A percentile compares a stretch with the other conserved stretches of the same genome.
These are phyloP conservation scores for Agrocybe chaxingu DNA, from an alignment of 768 basidiomycete genomes.

Conservation along the genomic window DNA sequence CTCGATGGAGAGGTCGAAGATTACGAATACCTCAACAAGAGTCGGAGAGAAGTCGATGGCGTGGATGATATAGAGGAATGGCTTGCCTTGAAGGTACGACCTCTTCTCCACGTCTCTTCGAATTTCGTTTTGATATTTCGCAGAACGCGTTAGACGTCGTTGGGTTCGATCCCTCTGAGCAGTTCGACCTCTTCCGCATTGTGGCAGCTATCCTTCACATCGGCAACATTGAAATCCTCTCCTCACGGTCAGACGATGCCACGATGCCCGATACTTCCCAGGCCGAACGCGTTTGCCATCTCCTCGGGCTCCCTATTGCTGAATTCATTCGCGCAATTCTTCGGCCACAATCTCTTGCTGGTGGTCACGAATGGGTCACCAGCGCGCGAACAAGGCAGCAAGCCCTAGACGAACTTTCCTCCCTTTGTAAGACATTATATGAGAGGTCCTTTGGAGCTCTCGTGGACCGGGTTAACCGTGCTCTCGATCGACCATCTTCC, in stretches of 20 bases:
- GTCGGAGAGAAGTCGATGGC: constrained; percentile 89
- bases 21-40: constrained; percentile 91
- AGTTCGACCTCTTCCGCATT: constrained; percentile 90
- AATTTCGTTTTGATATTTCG: constrained; percentile 6
- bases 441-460: constrained; percentile 94
- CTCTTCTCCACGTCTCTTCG: background rate
- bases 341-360: constrained; percentile 88
- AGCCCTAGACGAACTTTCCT: constrained; percentile 86
- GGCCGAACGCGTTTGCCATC: constrained; percentile 85
- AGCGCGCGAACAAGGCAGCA: constrained; percentile 91
- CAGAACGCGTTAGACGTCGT: constrained; percentile 85
- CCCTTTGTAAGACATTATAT: constrained; percentile 93
- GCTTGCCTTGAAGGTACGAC: constrained; percentile 67
- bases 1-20: constrained; percentile 72
- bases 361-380: constrained; percentile 88
- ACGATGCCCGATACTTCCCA: constrained; percentile 78
- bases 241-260: constrained; percentile 77
- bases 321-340: constrained; percentile 90
- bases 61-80: constrained; percentile 92
- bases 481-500: constrained; percentile 88
- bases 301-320: constrained; percentile 81
- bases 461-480: constrained; percentile 93
- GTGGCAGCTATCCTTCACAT: constrained; percentile 93
- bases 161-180: constrained; percentile 82
- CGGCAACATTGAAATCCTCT: constrained; percentile 84